Percentiles rank a stretch among this genome's conserved stretches.
These are phyloP conservation scores for Daedaleopsis sinensis DNA, from an alignment of 768 basidiomycete genomes.

Conservation along the genomic window DNA sequence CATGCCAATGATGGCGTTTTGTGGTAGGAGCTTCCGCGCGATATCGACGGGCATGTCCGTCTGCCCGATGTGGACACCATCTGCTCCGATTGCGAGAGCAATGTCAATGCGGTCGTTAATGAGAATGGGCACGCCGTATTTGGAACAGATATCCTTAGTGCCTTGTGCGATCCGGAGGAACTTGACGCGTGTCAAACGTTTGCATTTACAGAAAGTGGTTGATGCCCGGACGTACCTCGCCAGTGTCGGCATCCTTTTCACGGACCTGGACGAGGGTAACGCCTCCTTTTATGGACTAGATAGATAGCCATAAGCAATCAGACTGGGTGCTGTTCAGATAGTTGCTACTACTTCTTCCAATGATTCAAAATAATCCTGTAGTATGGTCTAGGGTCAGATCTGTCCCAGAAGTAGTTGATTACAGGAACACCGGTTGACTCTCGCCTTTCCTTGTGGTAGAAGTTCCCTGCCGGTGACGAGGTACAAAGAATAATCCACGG, in stretches of 20 bases:
- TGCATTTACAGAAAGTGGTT: neutral
- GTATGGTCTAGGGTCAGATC: neutral
- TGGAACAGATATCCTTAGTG: conserved; percentile 73
- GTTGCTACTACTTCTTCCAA: conserved; percentile 65
- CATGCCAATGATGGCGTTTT: conserved; percentile 75
- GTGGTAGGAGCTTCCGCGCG: conserved; percentile 70
- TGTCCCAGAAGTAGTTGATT: neutral
- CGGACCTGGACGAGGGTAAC: conserved; percentile 90
- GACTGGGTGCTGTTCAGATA: too few relatives aligned
- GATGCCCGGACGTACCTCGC: conserved; percentile 56
- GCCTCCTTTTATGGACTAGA: conserved; percentile 79
- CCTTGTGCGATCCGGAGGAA: conserved; percentile 74
- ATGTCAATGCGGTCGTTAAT: conserved; percentile 92
- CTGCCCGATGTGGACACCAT: conserved; percentile 90
- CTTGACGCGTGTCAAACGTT: conserved; percentile 37
- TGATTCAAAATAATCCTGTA: conserved; percentile 67
- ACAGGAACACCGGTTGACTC: neutral
- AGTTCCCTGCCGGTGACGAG: conserved; percentile 84
- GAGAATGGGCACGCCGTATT: conserved; percentile 79
- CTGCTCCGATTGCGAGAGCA: conserved; percentile 73
- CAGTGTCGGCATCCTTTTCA: conserved; percentile 83
- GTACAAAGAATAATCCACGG: conserved; percentile 74
- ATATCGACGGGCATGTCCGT: conserved; percentile 74
- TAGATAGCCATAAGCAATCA: neutral
- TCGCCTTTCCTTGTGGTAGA: conserved; percentile 75